Base-by-base conservation (phyloP, 2,329 filamentous ascomycete species). In the Pestalotiopsis sp. region DNA sequence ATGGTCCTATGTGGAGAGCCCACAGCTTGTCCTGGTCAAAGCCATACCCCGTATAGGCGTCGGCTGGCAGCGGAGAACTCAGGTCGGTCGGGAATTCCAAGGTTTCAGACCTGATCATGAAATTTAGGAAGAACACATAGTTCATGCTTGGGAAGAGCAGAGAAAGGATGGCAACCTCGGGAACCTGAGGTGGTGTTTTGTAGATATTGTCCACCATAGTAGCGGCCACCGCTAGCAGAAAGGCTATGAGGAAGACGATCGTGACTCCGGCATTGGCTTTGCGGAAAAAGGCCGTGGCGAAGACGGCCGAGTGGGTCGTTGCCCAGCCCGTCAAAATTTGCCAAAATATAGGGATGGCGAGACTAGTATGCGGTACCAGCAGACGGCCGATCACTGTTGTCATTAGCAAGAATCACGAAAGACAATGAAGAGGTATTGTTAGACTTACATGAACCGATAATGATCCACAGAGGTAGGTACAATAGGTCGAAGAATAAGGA, bases 401-500 rank as follows among this genome's bases (percentile, higher is more conserved):
- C 20, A 27, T 61, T 20, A 61, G 45, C 11, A 49, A 87, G 81
- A 14, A 89, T 81, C 12, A 56, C 87, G 81, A 17, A 89, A 81
- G 31, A 91, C 88, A 4, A 31, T 6, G 77, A 81, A 45, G 2
- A 20, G 76, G 76, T 9, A 79, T 81, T 0, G 81, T 84, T 65
- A 80, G 77, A 72, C 75, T 71, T 70, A 76, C 74, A 45, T 23
- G 67, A 70, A 57, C 74, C 75, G 62, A 85, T 82, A 59, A 83
- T 83, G 23, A 81, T 78, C 39, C 77, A 73, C 76, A 69, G 84
- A 69, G 65, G 86, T 80, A 89, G 72, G 72, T 94, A 94, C 7
- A 93, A 84, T 1, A 92, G 81, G 73, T 91, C 87, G 72, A 94
- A 92, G 1, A 91, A 87, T 27, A 92, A 78, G 73, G 93, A 89